A percentile compares a stretch with the other conserved stretches of the same genome.
phyloP scores from a whole-genome alignment of 1,284 basidiomycete genomes.

The Ceratobasidium sp. region DNA sequence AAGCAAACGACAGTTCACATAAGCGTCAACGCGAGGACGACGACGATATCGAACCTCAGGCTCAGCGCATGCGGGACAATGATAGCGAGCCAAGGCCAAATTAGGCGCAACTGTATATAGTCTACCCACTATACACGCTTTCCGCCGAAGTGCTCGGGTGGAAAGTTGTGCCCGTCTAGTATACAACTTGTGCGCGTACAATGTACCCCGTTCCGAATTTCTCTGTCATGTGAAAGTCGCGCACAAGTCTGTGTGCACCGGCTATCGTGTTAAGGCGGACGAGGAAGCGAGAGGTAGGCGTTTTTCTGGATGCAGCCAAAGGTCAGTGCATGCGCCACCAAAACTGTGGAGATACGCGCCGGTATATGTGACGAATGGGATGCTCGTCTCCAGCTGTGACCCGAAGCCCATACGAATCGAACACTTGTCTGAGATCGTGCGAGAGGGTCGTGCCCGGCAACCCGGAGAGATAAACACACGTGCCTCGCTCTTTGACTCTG shows the following conservation, averaged over 20 bases:
- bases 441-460: conserved; percentile 63
- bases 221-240: conserved; percentile 68
- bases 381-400: conserved; percentile 55
- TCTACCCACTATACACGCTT: conserved; percentile 20
- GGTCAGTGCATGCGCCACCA: conserved; percentile 8
- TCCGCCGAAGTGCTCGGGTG: conserved; percentile 61
- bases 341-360: conserved; percentile 58
- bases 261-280: conserved; percentile 66
- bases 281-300: conserved; percentile 62
- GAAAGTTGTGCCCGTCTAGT: conserved; percentile 66
- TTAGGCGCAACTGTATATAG: conserved; percentile 29
- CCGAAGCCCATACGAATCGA: conserved; percentile 62
- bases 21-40: conserved; percentile 51
- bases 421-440: conserved; percentile 57
- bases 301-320: not conserved
- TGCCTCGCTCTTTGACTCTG: conserved; percentile 61
- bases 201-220: conserved; percentile 58
- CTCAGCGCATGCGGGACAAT: conserved; percentile 32
- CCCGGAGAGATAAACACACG: conserved; percentile 69
- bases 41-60: conserved; percentile 50
- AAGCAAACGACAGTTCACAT: conserved; percentile 32
- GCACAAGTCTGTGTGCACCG: conserved; percentile 74
- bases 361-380: conserved; percentile 62
- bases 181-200: conserved; percentile 68
- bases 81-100: conserved; percentile 1